Evolutionary conservation across 2,329 filamentous ascomycete species (phyloP), one percentile per base, ranked within the genome.

Genomic region (Zalaria obscura): DNA sequence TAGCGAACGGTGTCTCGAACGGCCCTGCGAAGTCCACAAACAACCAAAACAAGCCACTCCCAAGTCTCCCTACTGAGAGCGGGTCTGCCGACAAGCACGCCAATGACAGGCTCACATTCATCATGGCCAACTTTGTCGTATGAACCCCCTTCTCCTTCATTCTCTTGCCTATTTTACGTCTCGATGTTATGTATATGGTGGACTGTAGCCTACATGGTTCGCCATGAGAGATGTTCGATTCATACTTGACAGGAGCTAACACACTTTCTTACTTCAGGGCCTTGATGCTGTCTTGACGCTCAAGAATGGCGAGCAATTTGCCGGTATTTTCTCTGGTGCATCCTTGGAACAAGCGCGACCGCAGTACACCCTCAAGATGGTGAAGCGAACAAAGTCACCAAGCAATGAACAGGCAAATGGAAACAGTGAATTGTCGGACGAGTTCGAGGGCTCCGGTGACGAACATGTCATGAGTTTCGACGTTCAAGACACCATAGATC

Each of bases 281-380:
- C 62, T 72, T 40, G 63, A 63, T 40, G 66, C 70, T 38, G 69
- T 65, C 9, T 59, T 80, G 46, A 75, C 72, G 6, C 65, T 75
- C 10, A 75, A 73, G 51, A 72, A 65, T 51, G 76, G 76, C 50
- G 76, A 79, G 38, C 70, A 69, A 42, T 79, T 71, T 54, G 69
- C 66, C 5, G 77, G 76, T 43, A 69, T 80, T 31, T 73, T 79
- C 51, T 76, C 73, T 34, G 72, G 70, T 36, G 69, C 68, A 8
- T 66, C 65, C 5, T 56, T 73, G 26, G 70, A 75, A 41, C 55
- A 48, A 4, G 63, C 57, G 47, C 70, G 75, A 47, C 63, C 69
- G 38, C 67, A 68, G 11, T 72, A 80, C 51, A 61, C 70, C 27
- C 64, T 80, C 50, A 82, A 80, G 59, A 83, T 83, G 78, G 73